Evolutionary conservation across 1,284 basidiomycete species (phyloP).

Genomic region (Marasmius tenuissimus): DNA sequence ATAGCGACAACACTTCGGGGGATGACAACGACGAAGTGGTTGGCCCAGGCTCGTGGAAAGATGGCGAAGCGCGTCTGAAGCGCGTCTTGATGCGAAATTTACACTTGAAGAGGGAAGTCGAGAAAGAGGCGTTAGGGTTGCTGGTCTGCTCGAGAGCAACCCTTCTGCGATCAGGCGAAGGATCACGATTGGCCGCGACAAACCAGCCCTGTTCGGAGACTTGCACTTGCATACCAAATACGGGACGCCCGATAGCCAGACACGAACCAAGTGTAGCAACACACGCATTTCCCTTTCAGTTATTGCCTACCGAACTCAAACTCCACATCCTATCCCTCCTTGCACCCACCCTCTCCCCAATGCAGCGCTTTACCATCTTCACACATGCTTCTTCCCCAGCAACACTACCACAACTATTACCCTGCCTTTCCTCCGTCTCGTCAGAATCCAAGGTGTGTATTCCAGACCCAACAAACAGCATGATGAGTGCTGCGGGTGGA

Average conservation of each 20-base stretch:
- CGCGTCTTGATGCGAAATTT: constrained; percentile 47
- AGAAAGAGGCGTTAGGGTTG: constrained; percentile 51
- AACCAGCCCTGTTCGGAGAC: constrained; percentile 6
- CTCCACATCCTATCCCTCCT: constrained; percentile 57
- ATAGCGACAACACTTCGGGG: constrained; percentile 23
- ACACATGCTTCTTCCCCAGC: constrained; percentile 49
- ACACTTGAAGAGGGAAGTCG: constrained; percentile 43
- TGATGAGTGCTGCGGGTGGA: constrained; percentile 10
- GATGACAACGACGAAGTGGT: constrained; percentile 21
- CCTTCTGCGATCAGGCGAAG: constrained; percentile 34
- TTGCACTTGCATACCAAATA: constrained; percentile 10
- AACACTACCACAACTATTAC: constrained; percentile 56
- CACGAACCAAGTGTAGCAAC: not conserved
- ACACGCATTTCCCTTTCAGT: constrained; percentile 34
- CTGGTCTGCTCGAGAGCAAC: constrained; percentile 51
- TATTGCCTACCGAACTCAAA: constrained; percentile 61
- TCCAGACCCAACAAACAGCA: constrained; percentile 9
- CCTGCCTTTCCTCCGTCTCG: constrained; percentile 27
- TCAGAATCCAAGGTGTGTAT: constrained; percentile 34
- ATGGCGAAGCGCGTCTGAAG: constrained; percentile 37
- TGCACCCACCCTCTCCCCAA: constrained; percentile 54
- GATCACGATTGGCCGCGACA: not conserved
- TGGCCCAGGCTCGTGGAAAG: constrained; percentile 31
- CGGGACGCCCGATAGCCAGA: not conserved
- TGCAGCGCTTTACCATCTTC: constrained; percentile 57